Conservation (phyloP, 352 stramenopile species). For the Elongisporangium senticosum region DNA sequence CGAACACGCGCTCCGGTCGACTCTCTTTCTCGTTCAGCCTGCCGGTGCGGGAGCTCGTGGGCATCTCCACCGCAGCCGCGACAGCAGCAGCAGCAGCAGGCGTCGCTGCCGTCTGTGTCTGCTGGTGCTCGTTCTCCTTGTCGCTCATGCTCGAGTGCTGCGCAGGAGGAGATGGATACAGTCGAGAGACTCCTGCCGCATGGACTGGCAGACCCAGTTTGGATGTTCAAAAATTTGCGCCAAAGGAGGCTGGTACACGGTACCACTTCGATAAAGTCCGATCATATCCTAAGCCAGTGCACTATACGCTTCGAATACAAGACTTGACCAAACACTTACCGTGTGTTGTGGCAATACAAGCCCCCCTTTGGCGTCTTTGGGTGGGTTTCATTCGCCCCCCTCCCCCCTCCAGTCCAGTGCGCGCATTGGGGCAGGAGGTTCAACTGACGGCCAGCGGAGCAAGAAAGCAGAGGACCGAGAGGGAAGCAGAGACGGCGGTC, state of each 20-base stretch:
- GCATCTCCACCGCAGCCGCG: neutral
- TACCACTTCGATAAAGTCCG: neutral
- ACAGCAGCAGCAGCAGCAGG: constrained; percentile 4
- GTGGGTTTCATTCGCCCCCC: too few relatives aligned
- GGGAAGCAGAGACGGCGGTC: neutral
- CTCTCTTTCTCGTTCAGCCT: constrained; percentile 23
- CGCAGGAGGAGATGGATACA: neutral
- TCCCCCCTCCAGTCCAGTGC: too few relatives aligned
- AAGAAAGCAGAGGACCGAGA: neutral
- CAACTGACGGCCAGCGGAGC: neutral
- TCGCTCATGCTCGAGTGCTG: neutral
- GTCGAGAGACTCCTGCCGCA: neutral
- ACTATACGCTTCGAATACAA: too few relatives aligned
- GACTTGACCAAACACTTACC: too few relatives aligned
- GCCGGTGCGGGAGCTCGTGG: constrained; percentile 2
- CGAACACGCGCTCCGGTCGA: constrained; percentile 32
- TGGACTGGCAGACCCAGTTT: neutral
- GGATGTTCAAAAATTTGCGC: neutral
- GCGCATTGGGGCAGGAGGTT: too few relatives aligned
- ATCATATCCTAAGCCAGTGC: neutral
- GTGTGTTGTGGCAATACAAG: neutral
- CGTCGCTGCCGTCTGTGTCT: constrained; percentile 1
- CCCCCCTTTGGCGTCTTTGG: too few relatives aligned
- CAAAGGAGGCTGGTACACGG: neutral
- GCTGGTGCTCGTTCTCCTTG: constrained; percentile 13